Evolutionary conservation across 257 asterid species (phyloP), one percentile per base, ranked within the genome.

Genomic region (Salvia rosmarinus): DNA sequence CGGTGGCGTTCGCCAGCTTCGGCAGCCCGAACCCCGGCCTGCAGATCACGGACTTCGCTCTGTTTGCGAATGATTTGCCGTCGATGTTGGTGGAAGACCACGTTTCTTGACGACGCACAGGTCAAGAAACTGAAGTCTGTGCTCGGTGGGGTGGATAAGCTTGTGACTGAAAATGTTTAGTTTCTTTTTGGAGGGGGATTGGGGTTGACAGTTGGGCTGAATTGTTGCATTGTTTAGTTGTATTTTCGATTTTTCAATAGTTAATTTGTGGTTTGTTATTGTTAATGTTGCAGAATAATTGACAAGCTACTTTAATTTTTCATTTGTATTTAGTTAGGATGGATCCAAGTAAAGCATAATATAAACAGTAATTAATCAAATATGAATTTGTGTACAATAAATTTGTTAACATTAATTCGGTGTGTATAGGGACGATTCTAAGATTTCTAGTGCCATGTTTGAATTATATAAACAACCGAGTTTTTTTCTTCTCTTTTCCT

Each of bases 11-110:
- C 3, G 91, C 79, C 0, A 89, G 86, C 74, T 91, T 89, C 64
- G 77, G 94, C 44, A 92, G 92, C 78, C 63, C 87, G 0, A 79
- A 69, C 21, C 95, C 96, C 0, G 96, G 98, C 1, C 70, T 87
- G 20, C 96, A 91, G 77, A 82, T 89, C 5, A 72, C 80, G 0
- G 93, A 85, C 49, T 85, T 82, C 12, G 92, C 94, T 0, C 73
- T 86, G 23, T 89, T 91, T 44, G 96, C 68, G 6, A 91, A 85
- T 23, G 68, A 77, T 0, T 75, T 91, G 75, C 66, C 88, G 0
- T 72, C 96, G 8, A 11, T 0, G 1, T 14, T 88, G 68, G 67
- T 85, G 54, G 87, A 84, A 85, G 73, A 72, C 88, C 0, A 88
- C 96, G 0, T 90, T 90, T 42, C 91, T 90, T 3, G 93, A 88